Evolutionary conservation across 2,329 filamentous ascomycete genomes (phyloP).

Genomic region (Macrophomina pseudophaseolina): DNA sequence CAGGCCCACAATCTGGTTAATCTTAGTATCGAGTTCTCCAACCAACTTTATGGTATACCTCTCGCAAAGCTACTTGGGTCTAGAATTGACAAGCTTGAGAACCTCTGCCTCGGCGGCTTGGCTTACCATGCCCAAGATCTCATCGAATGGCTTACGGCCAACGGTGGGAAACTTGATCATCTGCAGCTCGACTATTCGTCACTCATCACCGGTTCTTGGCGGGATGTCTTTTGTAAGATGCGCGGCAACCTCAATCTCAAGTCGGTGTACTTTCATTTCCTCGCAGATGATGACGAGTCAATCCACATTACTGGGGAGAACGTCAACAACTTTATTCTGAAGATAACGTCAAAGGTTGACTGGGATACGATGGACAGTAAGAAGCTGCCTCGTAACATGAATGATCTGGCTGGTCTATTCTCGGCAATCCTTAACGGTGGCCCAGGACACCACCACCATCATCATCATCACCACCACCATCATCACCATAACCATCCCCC

Average conservation of each 20-base stretch:
- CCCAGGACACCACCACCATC: not conserved
- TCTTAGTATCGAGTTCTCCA: constrained; percentile 6
- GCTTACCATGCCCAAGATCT: constrained; percentile 13
- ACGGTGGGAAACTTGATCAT: constrained; percentile 3
- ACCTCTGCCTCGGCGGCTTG: constrained; percentile 1
- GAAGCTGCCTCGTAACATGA: constrained; percentile 2
- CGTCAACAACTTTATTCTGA: constrained; percentile 16
- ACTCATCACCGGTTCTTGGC: constrained; percentile 12
- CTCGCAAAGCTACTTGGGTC: constrained; percentile 8
- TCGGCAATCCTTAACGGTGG: constrained; percentile 4
- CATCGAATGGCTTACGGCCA: constrained; percentile 2
- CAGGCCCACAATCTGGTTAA: not conserved
- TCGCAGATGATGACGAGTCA: constrained; percentile 11
- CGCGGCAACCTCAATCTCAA: constrained; percentile 6
- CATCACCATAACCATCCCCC: not conserved
- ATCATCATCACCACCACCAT: not conserved
- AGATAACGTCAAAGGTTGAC: constrained; percentile 8
- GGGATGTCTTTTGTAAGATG: constrained; percentile 14
- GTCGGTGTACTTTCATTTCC: constrained; percentile 15
- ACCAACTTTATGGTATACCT: not conserved
- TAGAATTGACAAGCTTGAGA: constrained; percentile 16
- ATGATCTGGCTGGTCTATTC: constrained; percentile 11
- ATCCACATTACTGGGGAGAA: constrained; percentile 18
- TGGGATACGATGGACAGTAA: constrained; percentile 21
- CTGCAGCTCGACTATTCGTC: constrained; percentile 13